Base-by-base conservation (phyloP, 306 rosid genomes). In the Trichosanthes cucumerina region DNA sequence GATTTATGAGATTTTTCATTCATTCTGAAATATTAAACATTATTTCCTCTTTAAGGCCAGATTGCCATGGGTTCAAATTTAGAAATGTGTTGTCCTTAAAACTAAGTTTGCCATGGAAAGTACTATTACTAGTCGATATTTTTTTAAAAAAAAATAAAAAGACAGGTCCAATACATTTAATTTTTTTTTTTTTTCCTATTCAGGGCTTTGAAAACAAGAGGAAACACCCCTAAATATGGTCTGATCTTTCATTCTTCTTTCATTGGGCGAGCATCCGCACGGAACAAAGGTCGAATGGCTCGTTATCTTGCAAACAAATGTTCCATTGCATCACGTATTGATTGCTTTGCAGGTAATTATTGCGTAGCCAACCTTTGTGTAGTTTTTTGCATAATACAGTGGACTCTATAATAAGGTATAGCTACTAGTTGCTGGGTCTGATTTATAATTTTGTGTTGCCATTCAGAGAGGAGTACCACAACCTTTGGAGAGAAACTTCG, bases 291-390 rank as follows among this genome's bases (percentile, higher is more conserved):
- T 26, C 89, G 99, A 68, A 96, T 96, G 98, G 99, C 98, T 81
- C 98, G 99, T 9, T 96, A 88, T 80, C 99, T 95, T 66, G 99
- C 99, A 34, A 95, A 95, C 86, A 95, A 95, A 83, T 92, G 99
- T 58, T 96, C 99, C 26, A 92, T 96, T 86, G 99, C 99, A 39
- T 90, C 99, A 16, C 92, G 98, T 65, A 96, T 96, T 64, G 99
- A 96, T 84, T 96, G 99, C 87, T 96, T 96, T 83, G 81, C 99
- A 36, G 99, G 99, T 96, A 81, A 53, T 71, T 15, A 39, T 26
- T 46, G 6, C 6, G 74, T n/a, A n/a, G 33, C 52, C 34, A 28
- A 54, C 64, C 13, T 60, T 36, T 13, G 31, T 15, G 12, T 6
- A 47, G 21, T 70, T 70, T 77, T 33, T 44, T 44, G 2, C 64